Evolutionary conservation across 1,284 basidiomycete genomes (phyloP).

Genomic region (Porogramme epimiltina): DNA sequence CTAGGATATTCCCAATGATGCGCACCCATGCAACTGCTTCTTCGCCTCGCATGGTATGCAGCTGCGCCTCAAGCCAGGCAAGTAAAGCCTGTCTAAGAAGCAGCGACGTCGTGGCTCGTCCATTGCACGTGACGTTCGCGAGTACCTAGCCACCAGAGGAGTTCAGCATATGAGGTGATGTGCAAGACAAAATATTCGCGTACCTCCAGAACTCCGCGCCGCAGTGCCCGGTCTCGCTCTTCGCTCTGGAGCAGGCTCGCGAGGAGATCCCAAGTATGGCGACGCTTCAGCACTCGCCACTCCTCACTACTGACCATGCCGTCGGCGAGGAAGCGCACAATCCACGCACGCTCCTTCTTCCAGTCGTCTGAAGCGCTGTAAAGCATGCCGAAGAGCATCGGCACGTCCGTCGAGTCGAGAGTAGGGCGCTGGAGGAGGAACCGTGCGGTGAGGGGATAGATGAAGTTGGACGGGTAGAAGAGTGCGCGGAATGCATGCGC

Average conservation of each 20-base stretch:
- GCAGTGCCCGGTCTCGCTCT: slow-evolving; percentile 52
- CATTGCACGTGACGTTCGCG: slow-evolving; percentile 68
- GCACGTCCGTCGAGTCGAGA: slow-evolving; percentile 78
- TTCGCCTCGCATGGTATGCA: slow-evolving; percentile 39
- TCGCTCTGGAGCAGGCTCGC: slow-evolving; percentile 79
- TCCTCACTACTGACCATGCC: slow-evolving; percentile 73
- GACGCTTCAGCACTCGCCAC: slow-evolving; percentile 79
- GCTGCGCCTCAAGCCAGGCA: slow-evolving; percentile 80
- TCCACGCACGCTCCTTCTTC: slow-evolving; percentile 88
- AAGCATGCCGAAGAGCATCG: slow-evolving; percentile 84
- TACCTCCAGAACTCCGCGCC: slow-evolving; percentile 70
- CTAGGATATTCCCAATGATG: slow-evolving; percentile 70
- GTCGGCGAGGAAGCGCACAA: slow-evolving; percentile 82
- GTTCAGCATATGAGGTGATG: slow-evolving; percentile 8
- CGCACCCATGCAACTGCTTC: slow-evolving; percentile 66
- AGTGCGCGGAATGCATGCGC: slow-evolving; percentile 78
- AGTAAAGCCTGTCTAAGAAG: slow-evolving; percentile 70
- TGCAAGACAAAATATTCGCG: slow-evolving; percentile 15
- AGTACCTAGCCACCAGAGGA: slow-evolving; percentile 56
- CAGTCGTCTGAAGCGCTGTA: slow-evolving; percentile 77
- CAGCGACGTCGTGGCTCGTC: slow-evolving; percentile 67
- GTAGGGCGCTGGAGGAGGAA: slow-evolving; percentile 85
- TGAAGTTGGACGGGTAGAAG: slow-evolving; percentile 79
- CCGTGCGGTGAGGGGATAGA: slow-evolving; percentile 78
- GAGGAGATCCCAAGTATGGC: slow-evolving; percentile 88